These are phyloP conservation scores for Golubevia pallescens DNA, from an alignment of 1,284 basidiomycete species.

Conservation along the genomic window DNA sequence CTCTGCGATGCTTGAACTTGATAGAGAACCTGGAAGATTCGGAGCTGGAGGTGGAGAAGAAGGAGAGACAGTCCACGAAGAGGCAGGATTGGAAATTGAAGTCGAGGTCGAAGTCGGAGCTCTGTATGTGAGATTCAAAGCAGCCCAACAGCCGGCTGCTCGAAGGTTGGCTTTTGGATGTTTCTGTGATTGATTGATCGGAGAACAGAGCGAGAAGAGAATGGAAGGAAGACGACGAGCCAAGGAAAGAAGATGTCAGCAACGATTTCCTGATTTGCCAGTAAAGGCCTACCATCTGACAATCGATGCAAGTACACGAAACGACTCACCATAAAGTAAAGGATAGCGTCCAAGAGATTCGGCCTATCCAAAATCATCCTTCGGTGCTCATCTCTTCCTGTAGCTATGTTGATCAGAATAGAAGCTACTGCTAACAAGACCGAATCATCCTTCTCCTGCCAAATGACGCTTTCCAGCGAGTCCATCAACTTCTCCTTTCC, in stretches of 20 bases:
- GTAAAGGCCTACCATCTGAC: too few species aligned
- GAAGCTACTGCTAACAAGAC: conserved; percentile 24
- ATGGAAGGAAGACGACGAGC: too few species aligned
- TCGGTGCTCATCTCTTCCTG: conserved; percentile 36
- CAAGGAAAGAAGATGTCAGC: too few species aligned
- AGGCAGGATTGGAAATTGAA: not conserved
- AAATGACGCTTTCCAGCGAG: conserved; percentile 39
- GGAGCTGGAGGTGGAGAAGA: not conserved
- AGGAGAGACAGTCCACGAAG: too few species aligned
- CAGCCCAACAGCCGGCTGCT: too few species aligned
- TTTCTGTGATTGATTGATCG: too few species aligned
- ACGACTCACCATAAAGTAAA: conserved; percentile 28
- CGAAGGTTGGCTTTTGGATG: too few species aligned
- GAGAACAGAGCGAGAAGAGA: too few species aligned
- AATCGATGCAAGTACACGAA: too few species aligned
- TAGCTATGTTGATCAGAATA: conserved; percentile 46
- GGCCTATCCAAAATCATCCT: conserved; percentile 26
- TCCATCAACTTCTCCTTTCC: conserved; percentile 33
- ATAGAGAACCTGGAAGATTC: too few species aligned
- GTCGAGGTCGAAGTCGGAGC: not conserved
- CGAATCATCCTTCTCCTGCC: conserved; percentile 23
- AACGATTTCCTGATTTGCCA: too few species aligned
- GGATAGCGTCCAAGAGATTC: conserved; percentile 43
- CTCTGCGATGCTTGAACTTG: too few species aligned
- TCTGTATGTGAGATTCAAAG: not conserved